These are phyloP conservation scores for Nicotiana attenuata DNA, from an alignment of 257 asterid genomes.

Conservation along the genomic window DNA sequence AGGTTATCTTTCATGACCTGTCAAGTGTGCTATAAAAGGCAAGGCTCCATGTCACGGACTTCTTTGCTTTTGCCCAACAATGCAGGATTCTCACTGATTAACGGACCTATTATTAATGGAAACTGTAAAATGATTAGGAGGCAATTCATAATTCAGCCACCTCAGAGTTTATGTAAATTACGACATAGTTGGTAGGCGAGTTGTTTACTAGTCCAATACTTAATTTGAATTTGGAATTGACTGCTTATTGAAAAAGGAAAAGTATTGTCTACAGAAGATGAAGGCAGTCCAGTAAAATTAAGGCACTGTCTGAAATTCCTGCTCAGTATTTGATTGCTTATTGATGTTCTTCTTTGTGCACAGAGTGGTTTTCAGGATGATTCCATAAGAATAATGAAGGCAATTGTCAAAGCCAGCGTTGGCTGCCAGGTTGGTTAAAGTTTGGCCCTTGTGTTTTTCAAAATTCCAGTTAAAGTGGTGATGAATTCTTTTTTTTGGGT, in stretches of 20 bases:
- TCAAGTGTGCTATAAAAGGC: not conserved
- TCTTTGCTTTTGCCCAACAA: too few species aligned
- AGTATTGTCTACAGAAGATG: not conserved
- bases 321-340: not conserved
- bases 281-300: too few species aligned
- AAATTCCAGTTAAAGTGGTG: not conserved
- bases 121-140: not conserved
- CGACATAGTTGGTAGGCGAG: not conserved
- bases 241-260: not conserved
- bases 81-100: not conserved
- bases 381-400: conserved; percentile 62
- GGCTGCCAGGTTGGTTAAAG: conserved; percentile 69
- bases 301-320: not conserved
- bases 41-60: not conserved
- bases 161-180: not conserved
- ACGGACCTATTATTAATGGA: not conserved
- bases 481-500: not conserved
- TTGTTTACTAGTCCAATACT: not conserved
- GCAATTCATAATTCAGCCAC: not conserved
- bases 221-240: not conserved
- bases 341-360: not conserved
- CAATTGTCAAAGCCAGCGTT: conserved; percentile 38
- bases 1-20: not conserved
- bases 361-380: conserved; percentile 88
- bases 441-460: not conserved